Percentiles rank a stretch among this genome's conserved stretches.
phyloP scores from a whole-genome alignment of 768 basidiomycete species.

The Pleurotus sapidus region DNA sequence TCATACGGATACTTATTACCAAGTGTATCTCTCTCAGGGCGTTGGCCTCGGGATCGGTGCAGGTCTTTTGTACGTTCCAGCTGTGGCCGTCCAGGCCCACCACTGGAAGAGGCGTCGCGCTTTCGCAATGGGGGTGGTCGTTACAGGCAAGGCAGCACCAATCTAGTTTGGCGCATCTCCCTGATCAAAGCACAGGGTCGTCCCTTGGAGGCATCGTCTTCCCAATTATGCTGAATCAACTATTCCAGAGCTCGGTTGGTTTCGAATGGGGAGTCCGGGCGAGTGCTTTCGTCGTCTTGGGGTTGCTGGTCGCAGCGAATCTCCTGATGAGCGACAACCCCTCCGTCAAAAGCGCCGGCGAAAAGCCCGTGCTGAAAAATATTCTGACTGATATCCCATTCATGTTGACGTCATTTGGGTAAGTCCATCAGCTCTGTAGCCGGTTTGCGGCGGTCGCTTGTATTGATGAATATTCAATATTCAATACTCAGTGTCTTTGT shows the following conservation, averaged over 20 bases:
- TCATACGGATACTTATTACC: conserved; percentile 31
- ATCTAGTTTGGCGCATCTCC: too few relatives aligned
- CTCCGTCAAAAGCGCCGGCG: background rate
- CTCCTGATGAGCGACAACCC: conserved; percentile 28
- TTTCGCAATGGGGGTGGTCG: conserved; percentile 44
- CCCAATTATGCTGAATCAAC: conserved; percentile 52
- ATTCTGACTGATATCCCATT: conserved; percentile 24
- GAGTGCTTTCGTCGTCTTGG: conserved; percentile 34
- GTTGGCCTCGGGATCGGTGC: conserved; percentile 40
- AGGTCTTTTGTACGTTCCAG: conserved; percentile 42
- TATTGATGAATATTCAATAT: conserved; percentile 13
- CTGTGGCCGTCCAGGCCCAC: conserved; percentile 40
- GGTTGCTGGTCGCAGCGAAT: conserved; percentile 34
- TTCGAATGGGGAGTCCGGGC: conserved; percentile 45
- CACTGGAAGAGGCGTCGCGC: conserved; percentile 40
- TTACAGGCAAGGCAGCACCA: conserved; percentile 22
- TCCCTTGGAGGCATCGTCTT: conserved; percentile 49
- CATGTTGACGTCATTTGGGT: conserved; percentile 33
- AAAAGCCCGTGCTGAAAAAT: background rate
- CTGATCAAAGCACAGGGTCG: conserved; percentile 25
- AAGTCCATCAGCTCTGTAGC: conserved; percentile 10
- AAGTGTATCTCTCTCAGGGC: conserved; percentile 44
- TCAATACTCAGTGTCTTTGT: conserved; percentile 34
- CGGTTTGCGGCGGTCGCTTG: background rate
- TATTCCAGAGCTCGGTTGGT: conserved; percentile 32